Evolutionary conservation across 345 rosid species (phyloP), one percentile per base, ranked within the genome.

Genomic region (Combretum micranthum): DNA sequence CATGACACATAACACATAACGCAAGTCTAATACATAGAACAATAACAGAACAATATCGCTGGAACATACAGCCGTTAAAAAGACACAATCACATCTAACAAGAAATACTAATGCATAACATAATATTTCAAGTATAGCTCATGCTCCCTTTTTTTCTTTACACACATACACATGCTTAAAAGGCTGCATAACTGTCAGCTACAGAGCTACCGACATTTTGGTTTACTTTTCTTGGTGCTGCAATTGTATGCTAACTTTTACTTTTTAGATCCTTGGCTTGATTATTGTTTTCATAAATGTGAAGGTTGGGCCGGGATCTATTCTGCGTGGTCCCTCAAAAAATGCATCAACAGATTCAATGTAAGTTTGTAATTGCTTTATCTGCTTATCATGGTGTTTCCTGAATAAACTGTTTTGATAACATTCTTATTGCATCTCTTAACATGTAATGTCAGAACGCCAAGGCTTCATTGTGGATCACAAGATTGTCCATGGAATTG

Each of bases 241-340:
- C 9, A 9, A 23, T 58, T 58, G 50, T 51, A 66, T 17, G 50
- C 22, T 42, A 23, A 44, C 22, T 57, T 20, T 19, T 49, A 52
- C 50, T 62, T 37, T 23, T 56, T 49, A 21, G 43, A 37, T 44
- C 0, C 2, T 18, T 11, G n/a, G 62, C 17, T 58, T 71, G 50
- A 50, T 37, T 21, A 21, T 18, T 64, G 46, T 47, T 51, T n/a
- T 69, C 53, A 44, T 72, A 49, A 63, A 20, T 48, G 17, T 79
- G 77, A 67, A 94, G 99, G 88, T 94, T 70, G 97, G 95, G 55
- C 90, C 90, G 42, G 97, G 86, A 69, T 87, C 97, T 65, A 56
- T 80, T 73, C 77, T 94, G 82, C 87, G 86, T 72, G 97, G 95
- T 74, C 99, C 96, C 59, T 69, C 86, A 51, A 72, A 64, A 75